Conservation (phyloP, 2,329 filamentous ascomycete genomes). For the Epichloe hybrida region DNA sequence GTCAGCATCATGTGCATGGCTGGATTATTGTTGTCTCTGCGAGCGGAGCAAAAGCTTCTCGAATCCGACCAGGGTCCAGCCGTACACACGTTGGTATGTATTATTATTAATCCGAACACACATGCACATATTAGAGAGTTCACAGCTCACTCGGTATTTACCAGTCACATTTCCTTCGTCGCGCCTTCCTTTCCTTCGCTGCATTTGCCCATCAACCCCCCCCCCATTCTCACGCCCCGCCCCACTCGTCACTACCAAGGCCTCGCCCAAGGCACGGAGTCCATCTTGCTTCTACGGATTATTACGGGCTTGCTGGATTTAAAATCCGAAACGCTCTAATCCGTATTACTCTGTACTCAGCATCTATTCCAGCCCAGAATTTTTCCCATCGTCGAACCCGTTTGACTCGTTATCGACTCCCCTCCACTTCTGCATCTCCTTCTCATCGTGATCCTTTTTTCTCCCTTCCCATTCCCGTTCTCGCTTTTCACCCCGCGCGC, state of each 20-base stretch:
- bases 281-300: neutral
- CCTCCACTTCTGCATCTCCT: neutral
- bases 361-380: neutral
- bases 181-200: conserved; percentile 4
- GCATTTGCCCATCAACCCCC: neutral
- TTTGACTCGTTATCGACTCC: neutral
- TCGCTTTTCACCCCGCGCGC: neutral
- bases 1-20: too few species aligned
- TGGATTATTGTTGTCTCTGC: too few species aligned
- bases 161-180: neutral
- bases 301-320: too few species aligned
- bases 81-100: neutral
- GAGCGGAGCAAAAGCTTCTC: neutral
- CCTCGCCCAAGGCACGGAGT: neutral
- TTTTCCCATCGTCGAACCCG: neutral
- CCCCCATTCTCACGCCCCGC: neutral
- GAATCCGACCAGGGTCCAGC: neutral
- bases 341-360: too few species aligned
- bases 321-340: too few species aligned
- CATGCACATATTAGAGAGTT: too few species aligned
- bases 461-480: neutral
- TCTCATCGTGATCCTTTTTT: neutral
- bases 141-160: too few species aligned
- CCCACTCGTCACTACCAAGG: neutral
- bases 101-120: too few species aligned